Conservation (phyloP, 2,329 filamentous ascomycete species). For the Alternaria angustiovoidea region DNA sequence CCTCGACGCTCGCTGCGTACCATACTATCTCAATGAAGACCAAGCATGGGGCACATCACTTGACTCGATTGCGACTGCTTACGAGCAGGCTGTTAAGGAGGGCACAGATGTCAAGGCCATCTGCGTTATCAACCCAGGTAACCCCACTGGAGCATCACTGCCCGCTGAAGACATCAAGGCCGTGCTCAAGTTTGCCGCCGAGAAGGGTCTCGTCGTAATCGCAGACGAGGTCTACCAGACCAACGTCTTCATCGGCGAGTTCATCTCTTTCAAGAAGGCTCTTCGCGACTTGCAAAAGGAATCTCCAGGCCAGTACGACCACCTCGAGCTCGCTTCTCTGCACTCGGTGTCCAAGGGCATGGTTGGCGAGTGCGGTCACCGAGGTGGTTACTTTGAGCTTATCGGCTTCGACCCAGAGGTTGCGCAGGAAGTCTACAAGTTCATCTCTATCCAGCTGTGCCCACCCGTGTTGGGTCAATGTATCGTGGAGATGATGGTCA, state of each 20-base stretch:
- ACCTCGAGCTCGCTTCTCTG: constrained; percentile 87
- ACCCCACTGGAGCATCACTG: constrained; percentile 91
- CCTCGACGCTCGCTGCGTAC: constrained; percentile 84
- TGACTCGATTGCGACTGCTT: constrained; percentile 74
- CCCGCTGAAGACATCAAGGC: constrained; percentile 78
- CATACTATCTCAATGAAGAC: constrained; percentile 91
- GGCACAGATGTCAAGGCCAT: constrained; percentile 91
- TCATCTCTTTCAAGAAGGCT: constrained; percentile 93
- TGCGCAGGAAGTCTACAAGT: constrained; percentile 96
- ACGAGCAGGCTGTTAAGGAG: constrained; percentile 76
- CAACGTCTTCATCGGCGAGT: constrained; percentile 94
- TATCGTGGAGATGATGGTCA: constrained; percentile 96
- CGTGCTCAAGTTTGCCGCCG: constrained; percentile 85
- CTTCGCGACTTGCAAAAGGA: constrained; percentile 80
- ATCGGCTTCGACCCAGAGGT: constrained; percentile 87
- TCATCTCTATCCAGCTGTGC: constrained; percentile 96
- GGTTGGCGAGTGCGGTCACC: constrained; percentile 98
- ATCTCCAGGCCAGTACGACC: constrained; percentile 76
- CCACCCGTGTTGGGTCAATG: constrained; percentile 96
- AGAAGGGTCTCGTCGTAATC: constrained; percentile 86
- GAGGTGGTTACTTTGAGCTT: constrained; percentile 97
- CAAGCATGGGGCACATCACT: constrained; percentile 89
- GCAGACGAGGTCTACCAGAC: constrained; percentile 99
- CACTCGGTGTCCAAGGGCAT: constrained; percentile 98
- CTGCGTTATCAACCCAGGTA: constrained; percentile 97